Percentiles rank a stretch among this genome's conserved stretches.
These are phyloP conservation scores for Saccharomycopsis fibuligera DNA, from an alignment of 805 yeast species.

Conservation along the genomic window DNA sequence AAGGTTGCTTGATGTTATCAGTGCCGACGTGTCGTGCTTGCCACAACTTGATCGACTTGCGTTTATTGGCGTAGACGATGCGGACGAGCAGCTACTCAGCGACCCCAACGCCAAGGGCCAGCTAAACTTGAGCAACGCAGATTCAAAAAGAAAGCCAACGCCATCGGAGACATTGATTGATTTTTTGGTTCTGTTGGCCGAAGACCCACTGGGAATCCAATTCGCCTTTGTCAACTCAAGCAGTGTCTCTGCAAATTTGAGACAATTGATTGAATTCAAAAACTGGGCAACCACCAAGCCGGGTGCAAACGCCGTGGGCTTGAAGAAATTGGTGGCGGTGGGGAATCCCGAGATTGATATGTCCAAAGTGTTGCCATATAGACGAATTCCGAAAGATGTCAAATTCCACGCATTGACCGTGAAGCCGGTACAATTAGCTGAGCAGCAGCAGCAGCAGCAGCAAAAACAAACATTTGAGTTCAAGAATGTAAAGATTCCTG, in stretches of 20 bases:
- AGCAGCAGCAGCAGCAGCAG: too few relatives aligned
- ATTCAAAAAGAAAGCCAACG: background rate
- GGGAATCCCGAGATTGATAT: background rate
- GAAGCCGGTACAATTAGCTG: too few relatives aligned
- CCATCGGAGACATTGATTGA: constrained; percentile 3
- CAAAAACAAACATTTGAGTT: background rate
- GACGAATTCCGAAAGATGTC: background rate
- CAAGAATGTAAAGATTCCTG: background rate
- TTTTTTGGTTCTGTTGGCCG: background rate
- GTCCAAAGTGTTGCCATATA: background rate
- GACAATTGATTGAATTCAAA: background rate
- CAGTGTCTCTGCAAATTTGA: background rate
- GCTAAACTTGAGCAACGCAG: background rate
- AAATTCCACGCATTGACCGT: background rate
- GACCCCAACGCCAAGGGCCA: background rate
- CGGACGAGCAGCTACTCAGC: background rate
- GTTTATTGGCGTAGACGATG: constrained; percentile 12
- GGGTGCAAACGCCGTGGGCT: background rate
- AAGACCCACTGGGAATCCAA: background rate
- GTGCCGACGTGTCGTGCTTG: background rate
- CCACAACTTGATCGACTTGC: background rate
- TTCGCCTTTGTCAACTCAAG: background rate
- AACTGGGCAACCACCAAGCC: background rate
- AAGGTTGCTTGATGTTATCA: constrained; percentile 6
- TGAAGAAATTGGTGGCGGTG: background rate